These are phyloP conservation scores for Naganishia sp. DNA, from an alignment of 1,284 basidiomycete genomes.

Conservation along the genomic window DNA sequence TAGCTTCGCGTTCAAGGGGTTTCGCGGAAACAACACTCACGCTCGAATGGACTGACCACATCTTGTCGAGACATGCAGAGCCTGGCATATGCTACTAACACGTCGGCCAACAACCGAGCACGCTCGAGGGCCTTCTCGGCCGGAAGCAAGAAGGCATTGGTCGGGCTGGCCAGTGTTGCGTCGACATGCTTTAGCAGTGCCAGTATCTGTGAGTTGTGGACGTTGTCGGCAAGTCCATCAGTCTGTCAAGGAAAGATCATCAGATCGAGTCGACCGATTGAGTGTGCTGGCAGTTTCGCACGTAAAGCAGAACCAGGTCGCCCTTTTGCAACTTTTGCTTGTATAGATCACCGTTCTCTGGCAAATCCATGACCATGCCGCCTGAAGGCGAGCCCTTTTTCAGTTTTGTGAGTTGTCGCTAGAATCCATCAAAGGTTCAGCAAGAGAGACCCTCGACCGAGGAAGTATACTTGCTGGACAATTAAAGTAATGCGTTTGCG, in stretches of 20 bases:
- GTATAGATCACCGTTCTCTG: constrained; percentile 44
- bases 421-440: neutral
- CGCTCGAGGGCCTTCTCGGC: constrained; percentile 45
- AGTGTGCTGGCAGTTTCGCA: constrained; percentile 34
- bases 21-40: constrained; percentile 38
- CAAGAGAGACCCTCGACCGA: no score
- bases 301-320: constrained; percentile 52
- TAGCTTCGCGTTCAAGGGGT: neutral
- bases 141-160: constrained; percentile 43
- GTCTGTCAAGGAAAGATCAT: constrained; percentile 44
- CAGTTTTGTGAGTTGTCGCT: constrained; percentile 48
- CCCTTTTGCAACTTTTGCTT: constrained; percentile 47
- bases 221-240: constrained; percentile 61
- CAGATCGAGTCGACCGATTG: neutral
- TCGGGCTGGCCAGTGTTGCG: constrained; percentile 35
- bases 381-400: constrained; percentile 36
- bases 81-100: constrained; percentile 54
- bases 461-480: constrained; percentile 45
- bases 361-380: constrained; percentile 42
- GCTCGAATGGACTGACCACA: constrained; percentile 51
- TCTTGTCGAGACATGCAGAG: constrained; percentile 52
- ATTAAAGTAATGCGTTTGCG: constrained; percentile 56
- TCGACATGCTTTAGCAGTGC: constrained; percentile 37
- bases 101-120: constrained; percentile 53
- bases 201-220: constrained; percentile 32